Base-by-base conservation (phyloP, 1,284 basidiomycete genomes). In the Cutaneotrichosporon sp. region DNA sequence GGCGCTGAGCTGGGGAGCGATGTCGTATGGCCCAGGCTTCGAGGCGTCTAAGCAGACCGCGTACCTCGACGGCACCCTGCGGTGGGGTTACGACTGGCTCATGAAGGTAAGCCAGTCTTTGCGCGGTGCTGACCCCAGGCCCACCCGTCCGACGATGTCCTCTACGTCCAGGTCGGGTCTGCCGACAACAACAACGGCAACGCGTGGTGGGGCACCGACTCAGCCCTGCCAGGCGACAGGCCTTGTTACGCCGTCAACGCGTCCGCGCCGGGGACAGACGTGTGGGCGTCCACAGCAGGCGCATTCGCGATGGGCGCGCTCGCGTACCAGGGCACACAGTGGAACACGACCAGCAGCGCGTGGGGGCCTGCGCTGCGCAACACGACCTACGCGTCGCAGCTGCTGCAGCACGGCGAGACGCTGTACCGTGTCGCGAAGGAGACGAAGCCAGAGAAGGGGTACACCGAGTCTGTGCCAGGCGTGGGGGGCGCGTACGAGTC, bases 41-140 rank as follows among this genome's bases (percentile, higher is more conserved):
- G 87, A 89, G 55, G 62, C 83, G 39, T 82, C 87, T 41, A 86
- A 86, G 49, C 91, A 94, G 72, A 90, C 90, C 1, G 81, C 84
- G 2, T 94, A 94, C 70, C 82, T 94, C 20, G 91, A 94, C 64
- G 81, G 83, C 54, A 89, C 86, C 77, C 73, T 92, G 42, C 82
- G 91, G 53, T 93, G 88, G 87, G 87, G 90, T 25, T 81, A 90
- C 42, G 87, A 91, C 73, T 96, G 90, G 89, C 76, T 94, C 41
- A 87, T 91, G 46, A 90, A 88, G 77, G 88, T 86, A 55, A 60
- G 76, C 61, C 17, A 31, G 27, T 27, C 3, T 12, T 5, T 4
- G 7, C 9, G 4, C n/a, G 32, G 8, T 20, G 27, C 38, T 47
- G 35, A 33, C 35, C 27, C n/a, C 56, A 90, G 85, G 90, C 88